A percentile compares a stretch with the other conserved stretches of the same genome.
Conservation (phyloP, 1,284 basidiomycete genomes). For the Leucoagaricus sp. region DNA sequence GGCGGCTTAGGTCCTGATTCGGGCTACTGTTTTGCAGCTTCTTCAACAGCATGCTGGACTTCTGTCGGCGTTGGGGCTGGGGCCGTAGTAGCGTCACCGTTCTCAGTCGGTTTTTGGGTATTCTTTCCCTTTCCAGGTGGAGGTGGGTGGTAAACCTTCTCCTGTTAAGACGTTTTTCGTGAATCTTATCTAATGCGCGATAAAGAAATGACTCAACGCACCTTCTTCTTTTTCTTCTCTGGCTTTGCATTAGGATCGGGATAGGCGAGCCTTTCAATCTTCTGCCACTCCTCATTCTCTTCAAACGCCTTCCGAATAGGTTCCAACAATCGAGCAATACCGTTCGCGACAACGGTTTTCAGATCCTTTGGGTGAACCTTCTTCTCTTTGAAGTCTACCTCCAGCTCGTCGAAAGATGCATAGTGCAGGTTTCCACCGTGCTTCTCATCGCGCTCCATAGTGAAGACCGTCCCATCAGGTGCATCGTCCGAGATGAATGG, state of each 20-base stretch:
- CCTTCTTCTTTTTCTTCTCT: conserved; percentile 65
- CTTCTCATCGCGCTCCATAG: conserved; percentile 75
- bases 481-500: conserved; percentile 70
- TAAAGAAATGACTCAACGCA: conserved; percentile 47
- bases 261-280: conserved; percentile 81
- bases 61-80: neutral
- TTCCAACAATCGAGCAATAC: conserved; percentile 76
- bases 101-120: conserved; percentile 25
- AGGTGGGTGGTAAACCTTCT: conserved; percentile 77
- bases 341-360: conserved; percentile 81
- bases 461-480: conserved; percentile 84
- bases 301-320: conserved; percentile 84
- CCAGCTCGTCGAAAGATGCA: conserved; percentile 63
- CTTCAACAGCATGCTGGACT: neutral
- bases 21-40: conserved; percentile 9
- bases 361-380: conserved; percentile 90
- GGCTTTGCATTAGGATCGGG: conserved; percentile 72
- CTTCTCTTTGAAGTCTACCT: conserved; percentile 78
- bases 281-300: conserved; percentile 80
- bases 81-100: neutral
- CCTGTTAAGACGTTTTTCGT: conserved; percentile 36
- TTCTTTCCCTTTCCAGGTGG: conserved; percentile 76
- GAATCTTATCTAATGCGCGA: conserved; percentile 64
- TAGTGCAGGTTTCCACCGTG: conserved; percentile 88
- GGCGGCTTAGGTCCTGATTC: neutral